A percentile compares a stretch with the other conserved stretches of the same genome.
Conservation (phyloP, 441 rosid species). For the Populus tomentosa region DNA sequence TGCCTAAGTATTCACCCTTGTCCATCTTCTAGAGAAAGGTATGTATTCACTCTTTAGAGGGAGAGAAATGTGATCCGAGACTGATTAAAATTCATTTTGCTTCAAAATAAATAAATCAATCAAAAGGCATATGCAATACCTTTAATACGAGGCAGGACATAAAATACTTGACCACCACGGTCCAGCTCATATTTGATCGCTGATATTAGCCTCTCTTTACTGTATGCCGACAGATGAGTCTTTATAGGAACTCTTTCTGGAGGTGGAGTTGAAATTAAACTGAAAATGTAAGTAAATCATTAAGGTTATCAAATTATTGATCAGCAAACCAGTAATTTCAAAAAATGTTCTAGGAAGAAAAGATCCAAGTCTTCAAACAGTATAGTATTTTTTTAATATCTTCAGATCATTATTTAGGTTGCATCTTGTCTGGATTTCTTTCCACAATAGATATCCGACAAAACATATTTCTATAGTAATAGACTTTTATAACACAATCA, state of each 20-base stretch:
- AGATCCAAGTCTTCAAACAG: not conserved
- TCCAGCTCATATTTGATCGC: conserved; percentile 81
- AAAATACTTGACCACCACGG: conserved; percentile 93
- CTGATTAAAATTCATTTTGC: not conserved
- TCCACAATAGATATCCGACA: too few relatives aligned
- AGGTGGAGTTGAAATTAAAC: conserved; percentile 94
- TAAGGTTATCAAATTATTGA: conserved; percentile 8
- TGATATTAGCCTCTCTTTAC: conserved; percentile 55
- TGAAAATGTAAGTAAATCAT: conserved; percentile 33
- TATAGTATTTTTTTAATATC: not conserved
- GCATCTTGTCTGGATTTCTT: not conserved
- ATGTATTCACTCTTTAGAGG: not conserved
- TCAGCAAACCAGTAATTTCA: not conserved
- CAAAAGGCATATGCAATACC: conserved; percentile 40
- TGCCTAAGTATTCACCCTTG: not conserved
- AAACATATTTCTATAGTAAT: not conserved
- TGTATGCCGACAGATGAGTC: conserved; percentile 70
- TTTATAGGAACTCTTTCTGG: conserved; percentile 98
- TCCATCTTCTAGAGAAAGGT: not conserved
- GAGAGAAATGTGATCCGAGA: not conserved
- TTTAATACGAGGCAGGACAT: conserved; percentile 92
- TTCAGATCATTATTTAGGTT: not conserved
- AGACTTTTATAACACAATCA: not conserved
- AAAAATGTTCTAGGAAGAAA: not conserved
- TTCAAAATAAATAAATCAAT: too few relatives aligned